phyloP scores from a whole-genome alignment of 352 stramenopile species.

The Globisporangium spiculum region DNA sequence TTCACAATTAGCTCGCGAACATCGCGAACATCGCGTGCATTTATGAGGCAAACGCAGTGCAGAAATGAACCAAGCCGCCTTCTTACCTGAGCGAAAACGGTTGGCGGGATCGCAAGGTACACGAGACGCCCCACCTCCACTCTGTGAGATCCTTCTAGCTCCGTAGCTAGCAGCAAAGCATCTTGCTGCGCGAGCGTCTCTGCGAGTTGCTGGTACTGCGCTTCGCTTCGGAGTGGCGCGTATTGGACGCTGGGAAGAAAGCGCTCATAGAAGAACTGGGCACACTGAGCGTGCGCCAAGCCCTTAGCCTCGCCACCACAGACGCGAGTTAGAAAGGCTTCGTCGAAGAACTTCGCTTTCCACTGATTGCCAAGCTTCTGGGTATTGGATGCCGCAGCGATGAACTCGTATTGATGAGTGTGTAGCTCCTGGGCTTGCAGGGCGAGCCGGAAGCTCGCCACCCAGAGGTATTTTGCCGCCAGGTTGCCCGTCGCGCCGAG shows the following conservation, averaged over 20 bases:
- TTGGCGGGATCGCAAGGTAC: slow-evolving; percentile 77
- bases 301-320: slow-evolving; percentile 21
- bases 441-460: slow-evolving; percentile 59
- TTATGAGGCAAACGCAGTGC: background rate
- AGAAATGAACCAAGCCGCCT: no score
- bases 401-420: slow-evolving; percentile 25
- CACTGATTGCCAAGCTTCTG: slow-evolving; percentile 27
- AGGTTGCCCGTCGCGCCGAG: slow-evolving; percentile 76
- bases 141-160: background rate
- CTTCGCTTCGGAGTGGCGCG: slow-evolving; percentile 29
- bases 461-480: slow-evolving; percentile 83
- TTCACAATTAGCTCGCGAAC: background rate
- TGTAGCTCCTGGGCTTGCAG: slow-evolving; percentile 22
- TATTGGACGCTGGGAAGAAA: slow-evolving; percentile 51
- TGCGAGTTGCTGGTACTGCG: slow-evolving; percentile 31
- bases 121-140: slow-evolving; percentile 48
- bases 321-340: slow-evolving; percentile 30
- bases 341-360: slow-evolving; percentile 37
- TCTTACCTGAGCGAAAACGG: slow-evolving; percentile 56
- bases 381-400: slow-evolving; percentile 43
- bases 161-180: background rate
- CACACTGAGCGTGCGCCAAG: slow-evolving; percentile 16
- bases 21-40: background rate
- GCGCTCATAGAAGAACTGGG: slow-evolving; percentile 26
- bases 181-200: slow-evolving; percentile 15